phyloP scores from a whole-genome alignment of 1,139 yeast species.

The Suhomyces bribrorum region DNA sequence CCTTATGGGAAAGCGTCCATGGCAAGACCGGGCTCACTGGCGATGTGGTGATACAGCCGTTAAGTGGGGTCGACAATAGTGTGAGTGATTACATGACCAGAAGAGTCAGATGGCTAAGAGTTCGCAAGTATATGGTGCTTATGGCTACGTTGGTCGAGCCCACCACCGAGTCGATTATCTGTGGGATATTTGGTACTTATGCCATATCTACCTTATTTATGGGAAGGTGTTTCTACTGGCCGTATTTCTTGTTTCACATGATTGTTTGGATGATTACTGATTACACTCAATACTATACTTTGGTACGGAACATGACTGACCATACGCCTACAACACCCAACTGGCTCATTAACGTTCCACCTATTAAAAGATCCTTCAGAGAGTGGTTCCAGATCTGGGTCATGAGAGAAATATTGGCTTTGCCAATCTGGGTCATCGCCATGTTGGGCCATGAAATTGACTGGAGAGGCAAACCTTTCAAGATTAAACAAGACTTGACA shows the following conservation, averaged over 20 bases:
- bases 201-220: conserved; percentile 54
- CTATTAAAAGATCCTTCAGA: conserved; percentile 14
- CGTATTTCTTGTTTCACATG: conserved; percentile 55
- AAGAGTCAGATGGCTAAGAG: conserved; percentile 83
- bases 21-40: conserved; percentile 80
- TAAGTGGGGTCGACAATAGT: conserved; percentile 49
- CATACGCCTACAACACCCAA: conserved; percentile 3
- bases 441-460: conserved; percentile 76
- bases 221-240: conserved; percentile 30
- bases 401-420: conserved; percentile 68
- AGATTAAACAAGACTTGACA: conserved; percentile 69
- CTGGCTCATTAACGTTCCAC: conserved; percentile 14
- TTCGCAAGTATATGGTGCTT: conserved; percentile 85
- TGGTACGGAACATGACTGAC: conserved; percentile 34
- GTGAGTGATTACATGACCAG: conserved; percentile 62
- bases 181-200: conserved; percentile 68
- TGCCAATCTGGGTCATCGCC: conserved; percentile 83
- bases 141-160: conserved; percentile 87
- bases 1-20: conserved; percentile 68
- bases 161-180: conserved; percentile 72
- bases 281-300: conserved; percentile 54
- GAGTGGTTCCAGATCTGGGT: conserved; percentile 55
- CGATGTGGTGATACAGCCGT: conserved; percentile 80
- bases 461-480: conserved; percentile 82
- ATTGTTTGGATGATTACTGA: conserved; percentile 65